Evolutionary conservation across 768 basidiomycete genomes (phyloP).

Genomic region (Trametes coccinea): DNA sequence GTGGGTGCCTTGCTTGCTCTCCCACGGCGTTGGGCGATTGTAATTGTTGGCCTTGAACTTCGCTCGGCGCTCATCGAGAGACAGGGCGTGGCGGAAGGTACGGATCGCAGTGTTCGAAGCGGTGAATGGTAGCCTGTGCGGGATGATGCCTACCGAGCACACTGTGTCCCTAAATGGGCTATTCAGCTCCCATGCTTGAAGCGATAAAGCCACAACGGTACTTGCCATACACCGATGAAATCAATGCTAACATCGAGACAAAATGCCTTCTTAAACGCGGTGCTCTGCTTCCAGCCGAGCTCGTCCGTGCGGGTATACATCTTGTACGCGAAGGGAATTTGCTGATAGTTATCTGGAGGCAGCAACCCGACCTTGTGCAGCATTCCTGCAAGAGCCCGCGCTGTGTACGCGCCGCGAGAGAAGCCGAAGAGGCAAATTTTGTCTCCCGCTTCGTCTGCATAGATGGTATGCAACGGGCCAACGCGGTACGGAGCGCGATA

Average conservation of each 20-base stretch:
- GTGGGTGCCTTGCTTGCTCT: conserved; percentile 47
- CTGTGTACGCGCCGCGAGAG: conserved; percentile 73
- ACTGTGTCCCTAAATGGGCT: conserved; percentile 62
- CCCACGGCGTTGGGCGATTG: conserved; percentile 35
- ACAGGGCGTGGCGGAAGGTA: conserved; percentile 68
- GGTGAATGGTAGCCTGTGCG: conserved; percentile 66
- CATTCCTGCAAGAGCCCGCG: conserved; percentile 75
- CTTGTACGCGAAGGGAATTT: conserved; percentile 76
- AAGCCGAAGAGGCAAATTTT: conserved; percentile 82
- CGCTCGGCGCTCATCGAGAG: conserved; percentile 71
- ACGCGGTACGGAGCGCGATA: neutral
- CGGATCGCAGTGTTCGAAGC: conserved; percentile 58
- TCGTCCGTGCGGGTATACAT: conserved; percentile 66
- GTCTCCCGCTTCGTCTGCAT: conserved; percentile 63
- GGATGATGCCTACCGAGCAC: conserved; percentile 63
- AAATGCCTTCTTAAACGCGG: conserved; percentile 72
- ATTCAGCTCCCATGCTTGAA: neutral
- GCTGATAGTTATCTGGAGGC: conserved; percentile 68
- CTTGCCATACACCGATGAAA: conserved; percentile 72
- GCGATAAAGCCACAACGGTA: neutral
- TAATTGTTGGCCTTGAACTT: conserved; percentile 45
- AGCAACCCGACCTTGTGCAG: conserved; percentile 73
- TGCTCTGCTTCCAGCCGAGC: conserved; percentile 62
- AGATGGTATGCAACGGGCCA: neutral
- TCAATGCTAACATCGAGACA: conserved; percentile 72